These are phyloP conservation scores for Coemansia sp. DNA, from an alignment of 371 early-diverging fungal species.

Conservation along the genomic window DNA sequence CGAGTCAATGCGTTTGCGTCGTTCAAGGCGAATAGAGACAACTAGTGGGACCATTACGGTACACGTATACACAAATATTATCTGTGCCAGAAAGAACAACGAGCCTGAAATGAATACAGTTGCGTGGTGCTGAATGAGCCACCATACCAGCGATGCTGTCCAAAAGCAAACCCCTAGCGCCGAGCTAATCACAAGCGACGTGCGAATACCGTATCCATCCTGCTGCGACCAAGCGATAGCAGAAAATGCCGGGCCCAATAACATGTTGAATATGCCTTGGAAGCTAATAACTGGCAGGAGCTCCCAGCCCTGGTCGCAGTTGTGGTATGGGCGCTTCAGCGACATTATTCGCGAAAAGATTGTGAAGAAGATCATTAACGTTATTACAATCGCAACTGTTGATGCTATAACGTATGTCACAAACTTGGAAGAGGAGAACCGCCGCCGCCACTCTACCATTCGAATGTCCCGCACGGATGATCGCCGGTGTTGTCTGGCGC, in stretches of 20 bases:
- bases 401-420: conserved; percentile 5
- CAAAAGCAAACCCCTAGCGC: conserved; percentile 8
- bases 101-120: conserved; percentile 9
- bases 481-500: background rate
- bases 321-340: conserved; percentile 4
- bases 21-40: conserved; percentile 6
- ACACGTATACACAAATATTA: conserved; percentile 14
- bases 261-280: background rate
- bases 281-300: background rate
- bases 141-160: conserved; percentile 19
- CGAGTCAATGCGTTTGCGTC: background rate
- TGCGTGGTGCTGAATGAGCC: background rate
- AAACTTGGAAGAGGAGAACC: conserved; percentile 12
- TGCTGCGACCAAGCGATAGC: conserved; percentile 7
- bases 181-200: conserved; percentile 10
- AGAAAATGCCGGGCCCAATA: conserved; percentile 14
- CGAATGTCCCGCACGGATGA: background rate
- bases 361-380: conserved; percentile 6
- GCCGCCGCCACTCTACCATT: background rate
- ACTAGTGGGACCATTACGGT: conserved; percentile 10
- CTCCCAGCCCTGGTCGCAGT: conserved; percentile 25
- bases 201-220: conserved; percentile 28
- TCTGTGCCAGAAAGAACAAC: conserved; percentile 13
- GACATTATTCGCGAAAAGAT: conserved; percentile 21
- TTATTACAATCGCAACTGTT: background rate